These are phyloP conservation scores for Daedaleopsis sinensis DNA, from an alignment of 768 basidiomycete genomes.

Conservation along the genomic window DNA sequence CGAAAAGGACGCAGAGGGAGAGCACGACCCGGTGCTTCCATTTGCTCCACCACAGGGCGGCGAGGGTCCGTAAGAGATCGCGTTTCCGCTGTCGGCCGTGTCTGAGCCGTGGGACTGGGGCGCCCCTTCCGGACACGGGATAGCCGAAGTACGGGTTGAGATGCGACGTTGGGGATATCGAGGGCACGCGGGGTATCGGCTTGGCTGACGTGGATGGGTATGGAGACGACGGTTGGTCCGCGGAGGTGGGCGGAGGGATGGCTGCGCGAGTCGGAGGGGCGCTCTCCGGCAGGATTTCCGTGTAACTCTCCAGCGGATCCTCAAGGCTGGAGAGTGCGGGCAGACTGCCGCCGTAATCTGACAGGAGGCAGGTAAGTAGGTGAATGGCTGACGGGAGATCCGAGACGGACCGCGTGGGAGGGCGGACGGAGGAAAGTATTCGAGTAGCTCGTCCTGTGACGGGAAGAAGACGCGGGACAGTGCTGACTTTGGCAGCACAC, in stretches of 20 bases:
- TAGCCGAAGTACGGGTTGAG: conserved; percentile 81
- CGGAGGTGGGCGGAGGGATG: conserved; percentile 1
- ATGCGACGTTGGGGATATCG: conserved; percentile 56
- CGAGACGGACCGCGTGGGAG: conserved; percentile 59
- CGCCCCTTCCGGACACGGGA: conserved; percentile 43
- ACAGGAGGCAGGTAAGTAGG: conserved; percentile 25
- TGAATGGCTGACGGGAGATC: conserved; percentile 12
- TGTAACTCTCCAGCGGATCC: conserved; percentile 45
- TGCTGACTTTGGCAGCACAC: conserved; percentile 60
- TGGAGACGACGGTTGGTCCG: conserved; percentile 13
- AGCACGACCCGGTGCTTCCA: conserved; percentile 46
- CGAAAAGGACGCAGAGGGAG: conserved; percentile 37
- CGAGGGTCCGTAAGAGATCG: conserved; percentile 66
- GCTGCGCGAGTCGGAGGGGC: not conserved
- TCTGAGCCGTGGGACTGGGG: conserved; percentile 47
- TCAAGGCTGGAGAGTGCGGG: conserved; percentile 52
- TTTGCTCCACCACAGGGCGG: conserved; percentile 64
- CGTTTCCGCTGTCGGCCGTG: conserved; percentile 70
- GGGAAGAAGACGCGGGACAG: conserved; percentile 71
- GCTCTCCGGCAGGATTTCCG: not conserved
- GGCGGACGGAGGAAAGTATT: conserved; percentile 51
- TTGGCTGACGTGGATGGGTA: conserved; percentile 27
- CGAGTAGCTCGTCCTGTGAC: conserved; percentile 53
- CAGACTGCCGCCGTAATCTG: conserved; percentile 73
- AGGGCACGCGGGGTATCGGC: conserved; percentile 11